Evolutionary conservation across 345 rosid genomes (phyloP), one percentile per base, ranked within the genome.

Genomic region (Eucalyptus paniculata): DNA sequence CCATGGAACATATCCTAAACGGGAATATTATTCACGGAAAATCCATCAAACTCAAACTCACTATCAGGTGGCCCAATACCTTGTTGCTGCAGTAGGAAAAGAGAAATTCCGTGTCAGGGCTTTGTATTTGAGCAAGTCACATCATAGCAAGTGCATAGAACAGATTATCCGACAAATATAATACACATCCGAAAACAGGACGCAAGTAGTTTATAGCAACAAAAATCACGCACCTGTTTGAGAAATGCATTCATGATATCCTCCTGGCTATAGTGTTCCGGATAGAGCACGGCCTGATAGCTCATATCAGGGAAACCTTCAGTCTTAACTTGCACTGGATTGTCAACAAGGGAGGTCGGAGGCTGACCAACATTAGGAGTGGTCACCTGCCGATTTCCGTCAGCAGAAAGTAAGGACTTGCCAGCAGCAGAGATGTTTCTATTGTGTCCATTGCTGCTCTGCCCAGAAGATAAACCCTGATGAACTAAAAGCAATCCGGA

Each of bases 191-290:
- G 2, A 88, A 32, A 60, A 10, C 23, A 89, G 49, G 62, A 56
- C 3, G 6, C 30, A 56, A 56, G 62, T 56, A 72, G 69, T 11
- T 87, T 23, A 87, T 28, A n/a, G 23, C 47, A 28, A 58, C 37
- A 53, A 65, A 87, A 72, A 62, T 88, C 88, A 67, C 94, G 24
- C 88, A 96, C 99, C 96, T 96, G 98, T 91, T 94, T 95, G 91
- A 97, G 95, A 90, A 98, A 93, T 49, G 95, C 96, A 69, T 94
- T 95, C 98, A 96, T 96, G 92, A 98, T 98, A 93, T 96, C 99
- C 50, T 96, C 99, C 92, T 97, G 96, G 90, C 92, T 93, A 60
- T 93, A 95, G 85, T 93, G 96, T 30, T 96, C 97, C 6, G 92
- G 89, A 87, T 94, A 96, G 89, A 94, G 90, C 88, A 92, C 37